Evolutionary conservation across 768 basidiomycete genomes (phyloP).

Genomic region (Hydnum rufescens): DNA sequence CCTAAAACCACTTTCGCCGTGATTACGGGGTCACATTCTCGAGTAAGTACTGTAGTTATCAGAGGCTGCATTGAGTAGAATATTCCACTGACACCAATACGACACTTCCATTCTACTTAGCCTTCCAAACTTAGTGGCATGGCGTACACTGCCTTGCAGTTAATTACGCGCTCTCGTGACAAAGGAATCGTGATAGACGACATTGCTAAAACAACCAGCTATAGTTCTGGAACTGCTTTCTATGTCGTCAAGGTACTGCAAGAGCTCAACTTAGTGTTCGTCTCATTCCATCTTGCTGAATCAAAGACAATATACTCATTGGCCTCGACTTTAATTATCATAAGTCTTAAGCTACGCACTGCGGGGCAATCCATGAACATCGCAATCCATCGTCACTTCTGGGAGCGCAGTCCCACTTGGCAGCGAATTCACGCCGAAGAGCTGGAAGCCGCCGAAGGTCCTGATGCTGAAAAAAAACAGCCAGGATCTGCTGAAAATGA

Average conservation of each 20-base stretch:
- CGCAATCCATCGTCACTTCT: slow-evolving; percentile 70
- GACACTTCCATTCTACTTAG: no score
- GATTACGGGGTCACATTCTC: slow-evolving; percentile 68
- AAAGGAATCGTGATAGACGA: slow-evolving; percentile 60
- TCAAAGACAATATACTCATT: neutral
- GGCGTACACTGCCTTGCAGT: slow-evolving; percentile 68
- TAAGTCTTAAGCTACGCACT: slow-evolving; percentile 13
- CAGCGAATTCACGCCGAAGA: slow-evolving; percentile 57
- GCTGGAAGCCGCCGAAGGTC: slow-evolving; percentile 23
- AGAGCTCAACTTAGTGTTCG: slow-evolving; percentile 55
- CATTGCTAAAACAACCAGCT: slow-evolving; percentile 54
- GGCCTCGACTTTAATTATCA: slow-evolving; percentile 1
- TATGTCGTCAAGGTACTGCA: slow-evolving; percentile 64
- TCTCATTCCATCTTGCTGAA: neutral
- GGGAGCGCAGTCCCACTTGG: slow-evolving; percentile 57
- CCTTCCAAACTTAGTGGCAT: slow-evolving; percentile 62
- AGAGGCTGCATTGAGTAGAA: neutral
- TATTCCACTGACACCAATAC: no score
- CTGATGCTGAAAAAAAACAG: slow-evolving; percentile 10
- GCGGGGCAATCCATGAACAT: slow-evolving; percentile 31
- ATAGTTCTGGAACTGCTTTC: slow-evolving; percentile 80
- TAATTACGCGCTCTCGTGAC: slow-evolving; percentile 66
- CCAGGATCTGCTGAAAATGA: neutral
- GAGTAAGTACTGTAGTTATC: slow-evolving; percentile 31
- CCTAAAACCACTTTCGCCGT: slow-evolving; percentile 55